Percentiles rank a stretch among this genome's conserved stretches.
phyloP scores from a whole-genome alignment of 768 basidiomycete genomes.

The Hemileccinum impolitum region DNA sequence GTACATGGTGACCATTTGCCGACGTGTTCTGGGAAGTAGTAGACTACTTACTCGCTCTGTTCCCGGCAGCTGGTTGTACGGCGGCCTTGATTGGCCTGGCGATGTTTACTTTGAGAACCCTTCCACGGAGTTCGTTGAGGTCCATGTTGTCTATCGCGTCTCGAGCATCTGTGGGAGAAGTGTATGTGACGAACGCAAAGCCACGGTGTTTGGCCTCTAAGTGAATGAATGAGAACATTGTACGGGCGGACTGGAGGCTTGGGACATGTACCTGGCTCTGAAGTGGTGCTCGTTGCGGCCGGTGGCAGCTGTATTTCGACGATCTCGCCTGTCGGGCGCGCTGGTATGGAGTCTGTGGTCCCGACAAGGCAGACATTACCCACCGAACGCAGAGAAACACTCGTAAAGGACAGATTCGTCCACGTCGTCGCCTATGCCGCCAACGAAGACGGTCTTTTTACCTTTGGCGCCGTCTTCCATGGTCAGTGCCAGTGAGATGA shows the following conservation, averaged over 20 bases:
- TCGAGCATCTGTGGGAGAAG: slow-evolving; percentile 78
- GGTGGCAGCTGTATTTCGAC: slow-evolving; percentile 88
- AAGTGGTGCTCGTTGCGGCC: slow-evolving; percentile 66
- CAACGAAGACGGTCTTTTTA: slow-evolving; percentile 86
- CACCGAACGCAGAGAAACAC: slow-evolving; percentile 86
- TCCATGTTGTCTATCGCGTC: slow-evolving; percentile 99
- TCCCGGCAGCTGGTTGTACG: slow-evolving; percentile 57
- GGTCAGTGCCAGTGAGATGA: background rate
- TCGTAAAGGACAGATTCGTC: slow-evolving; percentile 77
- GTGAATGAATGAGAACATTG: background rate
- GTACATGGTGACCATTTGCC: background rate
- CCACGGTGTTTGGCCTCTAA: slow-evolving; percentile 83
- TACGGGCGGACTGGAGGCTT: slow-evolving; percentile 1
- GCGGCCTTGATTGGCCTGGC: slow-evolving; percentile 79
- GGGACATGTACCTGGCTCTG: slow-evolving; percentile 48
- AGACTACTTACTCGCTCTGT: slow-evolving; percentile 65
- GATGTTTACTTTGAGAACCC: slow-evolving; percentile 77
- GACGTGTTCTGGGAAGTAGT: background rate
- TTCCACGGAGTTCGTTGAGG: slow-evolving; percentile 80
- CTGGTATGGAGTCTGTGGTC: slow-evolving; percentile 3
- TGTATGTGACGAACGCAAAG: slow-evolving; percentile 89
- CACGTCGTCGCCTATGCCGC: slow-evolving; percentile 79
- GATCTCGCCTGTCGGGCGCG: slow-evolving; percentile 66
- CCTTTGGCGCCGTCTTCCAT: slow-evolving; percentile 83
- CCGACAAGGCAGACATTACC: slow-evolving; percentile 16